Base-by-base conservation (phyloP, 1,284 basidiomycete genomes). In the Ceratobasidium sp. region DNA sequence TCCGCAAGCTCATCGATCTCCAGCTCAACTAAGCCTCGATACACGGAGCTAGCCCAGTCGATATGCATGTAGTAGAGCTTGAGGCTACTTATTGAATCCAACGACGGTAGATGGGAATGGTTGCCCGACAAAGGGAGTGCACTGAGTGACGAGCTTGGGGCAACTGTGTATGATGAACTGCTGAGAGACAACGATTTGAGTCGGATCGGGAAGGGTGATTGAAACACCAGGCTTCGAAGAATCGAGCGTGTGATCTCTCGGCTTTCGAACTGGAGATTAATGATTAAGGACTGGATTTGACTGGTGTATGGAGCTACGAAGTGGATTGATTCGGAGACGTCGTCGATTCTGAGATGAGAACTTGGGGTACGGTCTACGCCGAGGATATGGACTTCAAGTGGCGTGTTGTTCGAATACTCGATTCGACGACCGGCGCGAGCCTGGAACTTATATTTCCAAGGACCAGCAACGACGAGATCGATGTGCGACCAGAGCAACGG, bases 401-500 rank as follows among this genome's bases (percentile, higher is more conserved):
- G 44, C 2, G 27, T 17, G 17, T 63, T 29, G 9, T 24, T 22
- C 15, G 44, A 22, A 24, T 29, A 24, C 22, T 48, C 45, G 9
- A 63, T 47, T 44, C 60, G 24, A 22, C 27, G 17, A n/a, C 17
- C 22, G 17, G 60, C 60, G 9, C 60, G 17, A 9, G 14, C 3
- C 19, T 47, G 45, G 22, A 63, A 63, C 27, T 45, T n/a, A 19
- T 45, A 24, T 8, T 15, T 27, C 60, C 60, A 63, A 5, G 22
- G 17, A 7, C 60, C 44, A 47, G 41, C 44, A 2, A 45, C 22
- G 41, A 65, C 63, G 45, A 65, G 63, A 41, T 65, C 63, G 15
- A 65, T 33, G 31, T 65, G 63, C 0, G 63, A 53, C 63, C 63
- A 65, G 19, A 65, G 47, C 31, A 29, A 5, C 14, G 47, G 47